Evolutionary conservation across 2,329 filamentous ascomycete species (phyloP).

Genomic region (Periconia digitata): DNA sequence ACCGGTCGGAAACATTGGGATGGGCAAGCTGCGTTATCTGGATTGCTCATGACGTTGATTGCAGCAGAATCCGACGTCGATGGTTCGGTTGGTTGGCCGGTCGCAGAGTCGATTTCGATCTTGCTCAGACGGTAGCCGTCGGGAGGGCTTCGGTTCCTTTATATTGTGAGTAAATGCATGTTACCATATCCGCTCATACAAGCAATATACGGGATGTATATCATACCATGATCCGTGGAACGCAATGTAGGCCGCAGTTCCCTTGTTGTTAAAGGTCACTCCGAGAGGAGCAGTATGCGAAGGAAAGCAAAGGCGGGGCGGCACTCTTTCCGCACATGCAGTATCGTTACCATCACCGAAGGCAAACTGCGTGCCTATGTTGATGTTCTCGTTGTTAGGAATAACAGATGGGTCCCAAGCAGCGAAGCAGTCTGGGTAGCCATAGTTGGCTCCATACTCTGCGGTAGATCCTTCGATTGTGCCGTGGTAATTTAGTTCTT

Average conservation of each 20-base stretch:
- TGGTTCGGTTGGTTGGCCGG: conserved; percentile 19
- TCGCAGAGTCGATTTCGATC: conserved; percentile 24
- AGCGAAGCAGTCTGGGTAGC: conserved; percentile 70
- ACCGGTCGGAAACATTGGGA: conserved; percentile 21
- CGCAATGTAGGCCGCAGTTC: conserved; percentile 60
- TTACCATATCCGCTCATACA: too few relatives aligned
- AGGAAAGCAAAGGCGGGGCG: conserved; percentile 34
- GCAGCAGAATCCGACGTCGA: conserved; percentile 18
- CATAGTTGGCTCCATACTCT: conserved; percentile 58
- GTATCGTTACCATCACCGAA: conserved; percentile 29
- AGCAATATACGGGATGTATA: not conserved
- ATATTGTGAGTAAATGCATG: not conserved
- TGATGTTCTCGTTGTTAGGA: conserved; percentile 47
- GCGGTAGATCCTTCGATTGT: conserved; percentile 48
- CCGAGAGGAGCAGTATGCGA: conserved; percentile 65
- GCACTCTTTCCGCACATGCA: conserved; percentile 42
- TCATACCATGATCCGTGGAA: conserved; percentile 67
- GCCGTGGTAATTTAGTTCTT: conserved; percentile 57
- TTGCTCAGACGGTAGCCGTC: conserved; percentile 22
- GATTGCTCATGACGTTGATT: conserved; percentile 22
- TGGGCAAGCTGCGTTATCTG: conserved; percentile 16
- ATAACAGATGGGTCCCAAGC: conserved; percentile 60
- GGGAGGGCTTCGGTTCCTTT: conserved; percentile 17
- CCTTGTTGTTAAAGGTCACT: conserved; percentile 63
- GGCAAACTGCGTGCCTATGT: conserved; percentile 51